Base-by-base conservation (phyloP, 148 eudicot genomes). In the Vaccinium darrowii region DNA sequence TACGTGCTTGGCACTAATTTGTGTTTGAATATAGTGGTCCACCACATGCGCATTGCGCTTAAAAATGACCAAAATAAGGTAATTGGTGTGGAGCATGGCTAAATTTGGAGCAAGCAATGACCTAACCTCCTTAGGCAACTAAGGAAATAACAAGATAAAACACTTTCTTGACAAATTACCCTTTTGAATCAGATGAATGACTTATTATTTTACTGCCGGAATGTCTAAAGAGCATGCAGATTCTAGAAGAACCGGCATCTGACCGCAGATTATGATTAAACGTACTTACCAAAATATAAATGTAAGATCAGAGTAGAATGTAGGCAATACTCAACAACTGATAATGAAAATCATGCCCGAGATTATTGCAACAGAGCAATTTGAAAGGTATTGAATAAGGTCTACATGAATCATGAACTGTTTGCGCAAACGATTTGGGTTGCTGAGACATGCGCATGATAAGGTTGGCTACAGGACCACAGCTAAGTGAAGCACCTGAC, bases 201-300 rank as follows among this genome's bases (percentile, higher is more conserved):
- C 76, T 72, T 7, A 7, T 33, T 72, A 72, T 72, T 72, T 47
- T 72, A 30, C 49, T 47, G 21, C 16, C 15, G 76, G 76, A 72
- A 72, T 72, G 76, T 33, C n/a, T 33, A 15, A 33, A 72, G 76
- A 72, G 76, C n/a, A 72, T 33, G 76, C 76, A 72, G n/a, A 72
- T 67, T 67, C 36, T 58, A 58, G 16, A 58, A 58, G 6, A 19
- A 19, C 47, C 6, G 47, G 47, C 47, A 43, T 43, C 47, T 43
- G 5, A 43, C 47, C 47, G 39, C 39, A 36, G 39, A 36, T 36
- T 10, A 25, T 11, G 36, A 14, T 7, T 67, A 27, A 12, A 67
- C 1, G 9, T 30, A 67, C 4, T 67, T 23, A 67, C 11, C 36
- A 4, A 27, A 25, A 67, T 53, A 53, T 1, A 13, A 53, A 53